phyloP scores from a whole-genome alignment of 1,284 basidiomycete genomes.

The Melampsora larici-populina region DNA sequence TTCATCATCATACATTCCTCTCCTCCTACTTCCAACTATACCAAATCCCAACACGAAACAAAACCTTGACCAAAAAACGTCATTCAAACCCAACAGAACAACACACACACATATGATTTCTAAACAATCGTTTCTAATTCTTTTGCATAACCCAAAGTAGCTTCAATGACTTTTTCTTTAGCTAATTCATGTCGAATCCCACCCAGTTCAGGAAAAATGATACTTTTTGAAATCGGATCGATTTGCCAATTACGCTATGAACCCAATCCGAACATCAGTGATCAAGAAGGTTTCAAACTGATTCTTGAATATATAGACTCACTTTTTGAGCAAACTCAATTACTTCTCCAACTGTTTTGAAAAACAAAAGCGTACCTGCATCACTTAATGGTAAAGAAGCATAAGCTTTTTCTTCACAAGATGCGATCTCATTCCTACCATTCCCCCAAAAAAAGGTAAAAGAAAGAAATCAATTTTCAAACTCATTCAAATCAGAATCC shows the following conservation, averaged over 20 bases:
- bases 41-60: no score
- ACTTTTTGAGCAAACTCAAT: constrained; percentile 69
- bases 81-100: no score
- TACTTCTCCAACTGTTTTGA: constrained; percentile 71
- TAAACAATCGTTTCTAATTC: constrained; percentile 79
- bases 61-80: no score
- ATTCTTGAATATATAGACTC: no score
- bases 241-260: constrained; percentile 76
- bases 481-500: no score
- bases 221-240: constrained; percentile 62
- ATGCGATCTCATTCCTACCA: constrained; percentile 91
- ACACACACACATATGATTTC: no score
- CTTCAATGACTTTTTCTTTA: constrained; percentile 71
- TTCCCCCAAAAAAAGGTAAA: no score
- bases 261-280: no score
- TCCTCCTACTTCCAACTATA: no score
- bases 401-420: constrained; percentile 85
- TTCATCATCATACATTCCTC: no score
- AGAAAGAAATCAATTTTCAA: no score
- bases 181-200: constrained; percentile 73
- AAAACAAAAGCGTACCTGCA: constrained; percentile 82
- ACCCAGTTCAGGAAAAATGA: constrained; percentile 66
- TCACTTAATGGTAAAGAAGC: constrained; percentile 80
- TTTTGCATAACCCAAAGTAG: constrained; percentile 71
- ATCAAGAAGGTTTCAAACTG: no score